Conservation (phyloP, 1,139 yeast genomes). For the Kurtzmaniella quercitrusa region DNA sequence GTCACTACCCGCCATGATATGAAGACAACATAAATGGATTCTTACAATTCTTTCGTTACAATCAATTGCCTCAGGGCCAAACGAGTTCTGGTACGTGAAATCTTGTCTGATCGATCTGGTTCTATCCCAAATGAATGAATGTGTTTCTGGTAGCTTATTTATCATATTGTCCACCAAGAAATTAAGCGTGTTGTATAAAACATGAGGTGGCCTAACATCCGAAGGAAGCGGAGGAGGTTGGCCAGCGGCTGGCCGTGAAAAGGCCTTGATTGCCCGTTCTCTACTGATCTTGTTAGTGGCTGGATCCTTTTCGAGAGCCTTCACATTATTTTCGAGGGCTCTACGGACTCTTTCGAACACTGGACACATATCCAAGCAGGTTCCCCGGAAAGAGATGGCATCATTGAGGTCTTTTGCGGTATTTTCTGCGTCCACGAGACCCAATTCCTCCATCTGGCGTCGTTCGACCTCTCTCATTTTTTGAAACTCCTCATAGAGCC, state of each 20-base stretch:
- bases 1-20: constrained; percentile 79
- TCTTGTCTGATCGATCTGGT: constrained; percentile 98
- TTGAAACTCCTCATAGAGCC: constrained; percentile 53
- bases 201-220: constrained; percentile 90
- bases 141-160: constrained; percentile 72
- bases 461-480: constrained; percentile 76
- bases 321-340: constrained; percentile 83
- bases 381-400: constrained; percentile 83
- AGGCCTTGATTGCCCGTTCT: constrained; percentile 77
- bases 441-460: constrained; percentile 70
- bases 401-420: constrained; percentile 76
- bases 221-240: constrained; percentile 98
- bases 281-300: constrained; percentile 59
- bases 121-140: constrained; percentile 96
- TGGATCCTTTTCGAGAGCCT: constrained; percentile 70
- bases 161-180: constrained; percentile 65
- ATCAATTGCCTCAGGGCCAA: constrained; percentile 90
- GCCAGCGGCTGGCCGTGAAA: constrained; percentile 97
- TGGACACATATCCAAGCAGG: constrained; percentile 95
- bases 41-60: constrained; percentile 92
- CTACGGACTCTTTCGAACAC: constrained; percentile 87
- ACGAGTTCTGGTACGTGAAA: constrained; percentile 90
- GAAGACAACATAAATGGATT: constrained; percentile 77
- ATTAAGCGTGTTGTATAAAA: constrained; percentile 60
- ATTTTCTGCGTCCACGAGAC: constrained; percentile 86